Base-by-base conservation (phyloP, 305 asterid genomes). In the Nicotiana rustica region DNA sequence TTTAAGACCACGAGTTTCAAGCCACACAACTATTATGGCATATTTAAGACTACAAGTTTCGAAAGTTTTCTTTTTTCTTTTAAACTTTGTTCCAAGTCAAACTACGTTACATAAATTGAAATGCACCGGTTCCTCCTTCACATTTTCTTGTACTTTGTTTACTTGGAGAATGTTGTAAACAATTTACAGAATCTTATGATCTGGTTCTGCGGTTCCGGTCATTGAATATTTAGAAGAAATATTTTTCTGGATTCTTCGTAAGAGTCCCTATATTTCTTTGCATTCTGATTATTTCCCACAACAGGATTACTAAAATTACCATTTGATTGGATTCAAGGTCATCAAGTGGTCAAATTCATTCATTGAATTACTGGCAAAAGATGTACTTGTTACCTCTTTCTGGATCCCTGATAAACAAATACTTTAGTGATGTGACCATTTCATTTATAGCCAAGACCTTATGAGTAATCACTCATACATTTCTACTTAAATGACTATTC, bases 361-460 rank as follows among this genome's bases (percentile, higher is more conserved):
- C 31, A 18, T 60, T 57, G 21, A 57, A 60, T 25, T 60, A 60
- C 66, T 60, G 66, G 66, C 66, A 60, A 19, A 60, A 60, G 66
- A 60, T 57, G 21, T 19, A 60, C 66, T 60, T 60, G 31, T 18
- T 60, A 60, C 31, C 31, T 60, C 66, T 60, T 18, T 25, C 66
- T 18, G 6, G 66, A 8, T 60, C 66, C 66, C 66, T 60, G 66
- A 60, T 60, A 18, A 18, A 60, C 12, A 60, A 60, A 18, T 60
- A 60, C 10, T 60, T 60, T 60, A 18, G 66, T 8, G 29, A 57
- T 15, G 66, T 18, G 31, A 60, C 66, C 66, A 18, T 18, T 60
- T 60, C 31, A 60, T 60, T 18, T n/a, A 60, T 19, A 7, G 31
- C 66, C 19, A 19, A 7, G 8, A 57, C 64, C 21, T 57, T 57